A percentile compares a stretch with the other conserved stretches of the same genome.
phyloP scores from a whole-genome alignment of 768 basidiomycete species.

The Trichaptum fuscoviolaceum region DNA sequence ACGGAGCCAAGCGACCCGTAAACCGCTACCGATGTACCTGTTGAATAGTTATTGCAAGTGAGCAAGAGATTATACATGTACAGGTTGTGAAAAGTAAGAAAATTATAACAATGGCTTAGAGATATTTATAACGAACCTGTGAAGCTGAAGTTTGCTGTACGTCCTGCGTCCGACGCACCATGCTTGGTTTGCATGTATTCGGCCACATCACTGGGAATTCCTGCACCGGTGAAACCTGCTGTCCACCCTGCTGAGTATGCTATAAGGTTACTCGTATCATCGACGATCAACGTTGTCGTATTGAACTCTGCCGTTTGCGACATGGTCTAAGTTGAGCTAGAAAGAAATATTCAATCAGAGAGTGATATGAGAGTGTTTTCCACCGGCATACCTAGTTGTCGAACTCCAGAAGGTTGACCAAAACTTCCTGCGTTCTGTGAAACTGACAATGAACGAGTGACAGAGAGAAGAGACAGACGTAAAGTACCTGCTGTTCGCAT shows the following conservation, averaged over 20 bases:
- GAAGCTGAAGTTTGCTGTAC: not conserved
- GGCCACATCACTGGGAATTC: not conserved
- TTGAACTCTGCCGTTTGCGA: not conserved
- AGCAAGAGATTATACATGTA: no score
- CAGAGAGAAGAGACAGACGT: not conserved
- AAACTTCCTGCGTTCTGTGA: not conserved
- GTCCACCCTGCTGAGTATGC: not conserved
- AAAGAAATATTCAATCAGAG: not conserved
- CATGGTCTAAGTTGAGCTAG: not conserved
- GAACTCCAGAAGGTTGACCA: not conserved
- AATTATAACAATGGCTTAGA: no score
- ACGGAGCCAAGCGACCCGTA: no score
- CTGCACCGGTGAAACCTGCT: not conserved
- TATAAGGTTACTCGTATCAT: not conserved
- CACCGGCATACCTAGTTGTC: not conserved
- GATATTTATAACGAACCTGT: not conserved
- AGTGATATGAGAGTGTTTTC: not conserved
- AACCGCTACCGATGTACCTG: no score
- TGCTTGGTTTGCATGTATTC: not conserved
- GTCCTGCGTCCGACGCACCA: not conserved
- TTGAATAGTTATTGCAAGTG: no score
- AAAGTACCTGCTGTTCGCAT: not conserved
- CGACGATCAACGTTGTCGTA: not conserved
- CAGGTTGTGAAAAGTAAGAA: no score
- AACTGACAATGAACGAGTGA: not conserved